Conservation (phyloP, 2,329 filamentous ascomycete species). For the Raffaelea albimanens region DNA sequence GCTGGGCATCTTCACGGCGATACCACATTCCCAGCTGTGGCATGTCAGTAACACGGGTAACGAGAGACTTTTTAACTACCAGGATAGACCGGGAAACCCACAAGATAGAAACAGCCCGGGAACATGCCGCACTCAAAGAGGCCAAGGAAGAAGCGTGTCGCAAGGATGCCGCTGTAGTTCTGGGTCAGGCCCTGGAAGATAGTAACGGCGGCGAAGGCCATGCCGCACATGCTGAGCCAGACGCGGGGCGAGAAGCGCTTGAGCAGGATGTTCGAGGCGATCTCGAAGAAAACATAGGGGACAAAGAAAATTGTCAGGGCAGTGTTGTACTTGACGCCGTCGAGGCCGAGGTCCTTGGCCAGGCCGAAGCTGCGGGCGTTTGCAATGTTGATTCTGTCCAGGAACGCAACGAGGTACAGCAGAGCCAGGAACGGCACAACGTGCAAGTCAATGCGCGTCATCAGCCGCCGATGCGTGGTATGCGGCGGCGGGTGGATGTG, state of each 20-base stretch:
- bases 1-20: conserved; percentile 75
- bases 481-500: conserved; percentile 35
- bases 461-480: conserved; percentile 54
- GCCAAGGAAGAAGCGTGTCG: conserved; percentile 27
- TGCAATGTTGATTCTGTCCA: conserved; percentile 69
- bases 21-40: conserved; percentile 91
- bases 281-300: conserved; percentile 63
- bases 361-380: conserved; percentile 64
- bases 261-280: conserved; percentile 63
- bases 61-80: no score
- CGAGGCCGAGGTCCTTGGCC: conserved; percentile 50
- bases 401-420: conserved; percentile 61
- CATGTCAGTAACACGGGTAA: no score
- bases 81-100: no score
- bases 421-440: conserved; percentile 65
- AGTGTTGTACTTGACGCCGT: conserved; percentile 53
- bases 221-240: conserved; percentile 72
- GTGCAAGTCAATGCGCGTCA: conserved; percentile 61
- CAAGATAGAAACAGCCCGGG: conserved; percentile 64
- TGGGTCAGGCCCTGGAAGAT: conserved; percentile 23
- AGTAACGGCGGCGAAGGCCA: conserved; percentile 46
- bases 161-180: conserved; percentile 23
- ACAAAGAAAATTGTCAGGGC: conserved; percentile 73
- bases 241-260: conserved; percentile 57
- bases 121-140: conserved; percentile 57